Evolutionary conservation across 768 basidiomycete species (phyloP).

Genomic region (Hygrocybe punicea): DNA sequence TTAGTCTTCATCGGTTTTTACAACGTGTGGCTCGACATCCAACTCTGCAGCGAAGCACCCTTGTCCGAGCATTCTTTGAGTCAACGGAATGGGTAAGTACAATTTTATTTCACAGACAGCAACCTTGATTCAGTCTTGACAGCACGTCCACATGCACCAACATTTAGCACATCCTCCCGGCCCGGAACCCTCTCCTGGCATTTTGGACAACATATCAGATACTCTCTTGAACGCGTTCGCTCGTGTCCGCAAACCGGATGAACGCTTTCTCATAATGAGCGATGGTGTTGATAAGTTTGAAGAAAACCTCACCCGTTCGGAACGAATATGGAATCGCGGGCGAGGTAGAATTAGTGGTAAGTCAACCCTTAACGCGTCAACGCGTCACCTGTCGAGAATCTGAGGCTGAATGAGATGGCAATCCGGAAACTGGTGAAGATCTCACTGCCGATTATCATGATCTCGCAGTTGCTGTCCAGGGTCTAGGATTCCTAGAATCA

Average conservation of each 20-base stretch:
- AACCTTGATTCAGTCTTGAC: conserved; percentile 7
- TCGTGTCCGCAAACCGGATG: conserved; percentile 94
- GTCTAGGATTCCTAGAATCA: conserved; percentile 94
- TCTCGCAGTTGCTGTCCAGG: conserved; percentile 92
- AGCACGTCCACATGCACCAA: conserved; percentile 98
- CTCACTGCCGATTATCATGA: conserved; percentile 97
- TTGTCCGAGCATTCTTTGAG: conserved; percentile 92
- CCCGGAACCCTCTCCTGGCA: conserved; percentile 70
- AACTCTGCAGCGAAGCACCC: conserved; percentile 84
- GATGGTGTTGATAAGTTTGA: conserved; percentile 95
- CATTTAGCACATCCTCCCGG: conserved; percentile 89
- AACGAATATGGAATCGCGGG: conserved; percentile 75
- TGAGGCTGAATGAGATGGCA: conserved; percentile 85
- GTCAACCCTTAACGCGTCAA: conserved; percentile 32
- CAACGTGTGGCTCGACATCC: conserved; percentile 91
- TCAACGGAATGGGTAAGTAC: conserved; percentile 94
- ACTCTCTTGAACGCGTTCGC: conserved; percentile 95
- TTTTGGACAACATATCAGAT: conserved; percentile 95
- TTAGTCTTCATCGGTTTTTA: conserved; percentile 87
- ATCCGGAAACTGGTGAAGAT: conserved; percentile 83
- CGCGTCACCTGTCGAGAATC: conserved; percentile 44
- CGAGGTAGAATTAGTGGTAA: conserved; percentile 85
- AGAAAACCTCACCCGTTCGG: conserved; percentile 80
- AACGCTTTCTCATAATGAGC: conserved; percentile 88
- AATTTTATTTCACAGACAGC: neutral